Evolutionary conservation across 2,329 filamentous ascomycete species (phyloP), one percentile per base, ranked within the genome.

Genomic region (Westerdykella aurantiaca): DNA sequence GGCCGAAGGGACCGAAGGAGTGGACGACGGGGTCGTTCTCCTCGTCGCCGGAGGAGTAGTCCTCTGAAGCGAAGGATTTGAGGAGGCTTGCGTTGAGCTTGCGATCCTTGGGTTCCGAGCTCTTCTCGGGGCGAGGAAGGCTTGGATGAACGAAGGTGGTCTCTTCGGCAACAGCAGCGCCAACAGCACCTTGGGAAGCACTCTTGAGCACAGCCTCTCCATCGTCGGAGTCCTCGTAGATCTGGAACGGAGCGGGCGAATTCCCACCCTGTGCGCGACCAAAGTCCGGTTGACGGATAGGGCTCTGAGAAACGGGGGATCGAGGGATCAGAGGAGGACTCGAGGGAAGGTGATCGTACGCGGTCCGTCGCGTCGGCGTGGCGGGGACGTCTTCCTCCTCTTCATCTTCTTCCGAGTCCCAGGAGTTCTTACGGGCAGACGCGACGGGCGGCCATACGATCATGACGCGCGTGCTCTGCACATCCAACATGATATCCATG

Each of bases 21-120:
- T 93, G 87, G 14, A 96, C 75, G 43, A 95, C 82, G 2, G 90
- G 90, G 55, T 97, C 93, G 51, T 96, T 96, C 69, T 97, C 91
- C 71, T 96, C 90, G 91, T 85, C 65, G 6, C 51, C 62, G 50
- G 95, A 82, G 40, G 87, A 83, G 42, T 85, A 80, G 14, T 89
- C 82, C 14, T 85, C 82, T 5, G 71, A 54, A 12, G 49, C 52
- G 23, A 66, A 62, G 17, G 60, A 63, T 3, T 57, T 55, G 14
- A 60, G 52, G 16, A 61, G 42, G 44, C 55, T 64, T 6, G 52
- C 40, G 45, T 64, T 62, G 35, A 48, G 16, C 31, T 56, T 49
- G 34, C 53, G 42, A 14, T 37, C n/a, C 34, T 38, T 41, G 18
- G 43, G 38, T 23, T 58, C 52, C 17, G 51, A 53, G 18, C 52